Conservation (phyloP, 768 basidiomycete genomes). For the Cystobasidium tubakii region DNA sequence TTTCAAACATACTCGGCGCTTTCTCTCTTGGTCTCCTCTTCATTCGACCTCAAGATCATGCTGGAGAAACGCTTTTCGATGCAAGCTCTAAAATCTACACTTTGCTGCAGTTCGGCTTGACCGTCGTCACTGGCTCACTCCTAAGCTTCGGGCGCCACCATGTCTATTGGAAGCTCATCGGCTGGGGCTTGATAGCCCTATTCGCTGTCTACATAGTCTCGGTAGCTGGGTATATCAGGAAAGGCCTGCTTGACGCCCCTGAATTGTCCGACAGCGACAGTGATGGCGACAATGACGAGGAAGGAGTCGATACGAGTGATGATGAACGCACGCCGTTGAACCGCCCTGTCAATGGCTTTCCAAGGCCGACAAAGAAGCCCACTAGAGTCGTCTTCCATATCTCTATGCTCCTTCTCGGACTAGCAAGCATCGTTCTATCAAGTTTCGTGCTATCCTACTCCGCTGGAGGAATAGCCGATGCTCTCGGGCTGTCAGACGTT, state of each 20-base stretch:
- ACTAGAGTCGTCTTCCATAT: conserved; percentile 4
- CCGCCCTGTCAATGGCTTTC: neutral
- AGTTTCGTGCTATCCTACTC: conserved; percentile 37
- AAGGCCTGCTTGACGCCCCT: conserved; percentile 40
- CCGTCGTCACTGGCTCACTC: conserved; percentile 10
- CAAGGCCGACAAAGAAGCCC: neutral
- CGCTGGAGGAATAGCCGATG: conserved; percentile 27
- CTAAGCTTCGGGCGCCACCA: neutral
- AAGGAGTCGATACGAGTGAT: conserved; percentile 1
- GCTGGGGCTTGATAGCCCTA: conserved; percentile 24
- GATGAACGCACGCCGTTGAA: conserved; percentile 19
- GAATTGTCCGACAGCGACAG: conserved; percentile 40
- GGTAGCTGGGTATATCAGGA: conserved; percentile 40
- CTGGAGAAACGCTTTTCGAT: neutral
- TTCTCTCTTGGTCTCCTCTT: conserved; percentile 45
- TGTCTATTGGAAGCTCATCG: conserved; percentile 13
- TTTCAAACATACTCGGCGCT: conserved; percentile 45
- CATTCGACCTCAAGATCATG: neutral
- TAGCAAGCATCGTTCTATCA: conserved; percentile 18
- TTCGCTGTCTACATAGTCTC: conserved; percentile 39
- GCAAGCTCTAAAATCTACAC: conserved; percentile 40
- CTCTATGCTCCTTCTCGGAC: conserved; percentile 18
- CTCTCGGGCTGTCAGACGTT: conserved; percentile 40
- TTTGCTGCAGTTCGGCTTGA: conserved; percentile 31
- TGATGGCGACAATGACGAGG: conserved; percentile 33